Base-by-base conservation (phyloP, 2,329 filamentous ascomycete genomes). In the Monilinia fructigena region DNA sequence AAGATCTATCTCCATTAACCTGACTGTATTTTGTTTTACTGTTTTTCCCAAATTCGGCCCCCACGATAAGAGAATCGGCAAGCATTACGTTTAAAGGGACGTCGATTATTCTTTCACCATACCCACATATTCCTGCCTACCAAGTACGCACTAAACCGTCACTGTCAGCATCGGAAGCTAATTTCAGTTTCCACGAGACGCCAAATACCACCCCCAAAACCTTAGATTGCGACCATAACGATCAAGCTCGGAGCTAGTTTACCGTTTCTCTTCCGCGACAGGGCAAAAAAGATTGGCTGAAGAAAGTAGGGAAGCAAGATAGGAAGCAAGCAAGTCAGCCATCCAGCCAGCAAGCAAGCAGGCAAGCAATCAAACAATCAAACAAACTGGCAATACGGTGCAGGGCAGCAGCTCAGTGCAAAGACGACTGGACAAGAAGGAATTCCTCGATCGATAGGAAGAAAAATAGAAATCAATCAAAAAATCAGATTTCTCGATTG, bases 121-220 rank as follows among this genome's bases (percentile, higher is more conserved):
- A 62, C 20, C 55, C 55, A 42, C 38, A 45, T 54, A 59, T 35
- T 35, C n/a, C 28, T 56, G 26, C 40, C 53, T 58, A 48, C 31
- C 40, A 58, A 48, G 55, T n/a, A 66, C 63, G 55, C 63, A 47
- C 38, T 26, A 60, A 65, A 52, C 35, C 55, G 23, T 60, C 63
- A 35, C 48, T 45, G 45, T 60, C 63, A 65, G 55, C 47, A 28
- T 50, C 63, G 55, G 63, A 61, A 66, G 55, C 55, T 53, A 45
- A 26, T 53, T 53, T 55, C 48, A 66, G 35, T 52, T 54, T 47
- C 63, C 55, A 66, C 55, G 63, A 59, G 50, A 61, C 55, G 63
- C 55, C 55, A 47, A 61, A 16, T 31, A 28, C 60, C 35, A 52
- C 60, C 63, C 63, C 56, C 38, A 38, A 66, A 66, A 66, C 26